These are phyloP conservation scores for Diaporthe caulivora DNA, from an alignment of 2,329 filamentous ascomycete genomes.

Conservation along the genomic window DNA sequence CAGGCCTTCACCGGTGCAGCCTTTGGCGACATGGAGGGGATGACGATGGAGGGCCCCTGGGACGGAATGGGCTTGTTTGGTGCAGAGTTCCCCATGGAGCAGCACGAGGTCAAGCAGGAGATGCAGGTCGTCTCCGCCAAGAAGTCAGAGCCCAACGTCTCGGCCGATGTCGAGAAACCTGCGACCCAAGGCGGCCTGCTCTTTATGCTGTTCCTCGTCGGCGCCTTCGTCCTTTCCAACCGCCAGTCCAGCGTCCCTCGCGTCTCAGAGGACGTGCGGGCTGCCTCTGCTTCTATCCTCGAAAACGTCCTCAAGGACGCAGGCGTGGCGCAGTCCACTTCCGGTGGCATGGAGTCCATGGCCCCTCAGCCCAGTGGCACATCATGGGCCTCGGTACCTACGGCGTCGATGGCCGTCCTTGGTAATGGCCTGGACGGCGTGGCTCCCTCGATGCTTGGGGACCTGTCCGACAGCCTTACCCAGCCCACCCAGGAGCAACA, in stretches of 20 bases:
- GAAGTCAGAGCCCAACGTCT: slow-evolving; percentile 62
- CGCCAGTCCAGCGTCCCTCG: slow-evolving; percentile 80
- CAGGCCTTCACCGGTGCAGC: slow-evolving; percentile 60
- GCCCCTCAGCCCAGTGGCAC: slow-evolving; percentile 66
- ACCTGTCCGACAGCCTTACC: slow-evolving; percentile 76
- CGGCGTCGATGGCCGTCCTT: slow-evolving; percentile 53
- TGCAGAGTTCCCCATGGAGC: slow-evolving; percentile 75
- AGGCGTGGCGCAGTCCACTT: slow-evolving; percentile 66
- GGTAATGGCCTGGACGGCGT: slow-evolving; percentile 61
- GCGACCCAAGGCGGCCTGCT: slow-evolving; percentile 85
- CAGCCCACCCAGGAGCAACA: slow-evolving; percentile 87
- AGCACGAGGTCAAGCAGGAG: slow-evolving; percentile 70
- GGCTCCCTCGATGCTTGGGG: slow-evolving; percentile 72
- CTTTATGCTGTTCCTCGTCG: slow-evolving; percentile 96
- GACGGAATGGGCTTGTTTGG: slow-evolving; percentile 81
- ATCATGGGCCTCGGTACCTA: slow-evolving; percentile 59
- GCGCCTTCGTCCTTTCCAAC: slow-evolving; percentile 95
- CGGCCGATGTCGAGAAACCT: slow-evolving; percentile 69
- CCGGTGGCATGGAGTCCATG: slow-evolving; percentile 55
- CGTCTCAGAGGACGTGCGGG: slow-evolving; percentile 84
- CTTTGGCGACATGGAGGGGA: slow-evolving; percentile 85
- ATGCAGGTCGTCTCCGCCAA: slow-evolving; percentile 66
- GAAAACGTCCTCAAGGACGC: slow-evolving; percentile 87
- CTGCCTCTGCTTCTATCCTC: slow-evolving; percentile 81
- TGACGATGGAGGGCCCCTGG: slow-evolving; percentile 86